Conservation (phyloP, 2,329 filamentous ascomycete genomes). For the Paecilomyces sp. region DNA sequence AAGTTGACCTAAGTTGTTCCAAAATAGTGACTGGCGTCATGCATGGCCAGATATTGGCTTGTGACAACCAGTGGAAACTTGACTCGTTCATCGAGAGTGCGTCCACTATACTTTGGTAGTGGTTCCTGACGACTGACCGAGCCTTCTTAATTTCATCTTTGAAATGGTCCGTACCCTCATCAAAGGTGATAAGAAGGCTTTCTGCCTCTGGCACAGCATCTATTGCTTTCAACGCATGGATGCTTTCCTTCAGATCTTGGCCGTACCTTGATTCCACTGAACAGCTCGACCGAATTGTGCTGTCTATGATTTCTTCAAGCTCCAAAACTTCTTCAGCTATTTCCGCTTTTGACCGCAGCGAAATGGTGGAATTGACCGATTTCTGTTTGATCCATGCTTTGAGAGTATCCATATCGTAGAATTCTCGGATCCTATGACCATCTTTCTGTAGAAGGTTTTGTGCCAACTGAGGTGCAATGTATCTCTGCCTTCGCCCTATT, state of each 20-base stretch:
- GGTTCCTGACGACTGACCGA: conserved; percentile 4
- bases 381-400: not conserved
- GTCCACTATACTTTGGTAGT: conserved; percentile 9
- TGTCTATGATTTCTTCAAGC: not conserved
- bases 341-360: conserved; percentile 5
- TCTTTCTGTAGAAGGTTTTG: conserved; percentile 6
- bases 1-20: conserved; percentile 33
- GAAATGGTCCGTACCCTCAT: not conserved
- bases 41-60: conserved; percentile 34
- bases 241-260: not conserved
- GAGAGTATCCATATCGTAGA: not conserved
- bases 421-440: not conserved
- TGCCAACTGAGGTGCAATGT: conserved; percentile 1
- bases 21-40: conserved; percentile 36
- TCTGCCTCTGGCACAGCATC: not conserved
- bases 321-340: not conserved
- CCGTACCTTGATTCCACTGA: not conserved
- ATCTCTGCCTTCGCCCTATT: not conserved
- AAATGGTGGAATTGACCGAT: not conserved
- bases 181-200: not conserved
- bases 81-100: conserved; percentile 17
- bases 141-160: not conserved
- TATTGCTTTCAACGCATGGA: not conserved
- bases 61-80: conserved; percentile 31
- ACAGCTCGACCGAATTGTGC: not conserved